Evolutionary conservation across 129 eudicot genomes (phyloP).

Genomic region (Oenanthe sinensis): DNA sequence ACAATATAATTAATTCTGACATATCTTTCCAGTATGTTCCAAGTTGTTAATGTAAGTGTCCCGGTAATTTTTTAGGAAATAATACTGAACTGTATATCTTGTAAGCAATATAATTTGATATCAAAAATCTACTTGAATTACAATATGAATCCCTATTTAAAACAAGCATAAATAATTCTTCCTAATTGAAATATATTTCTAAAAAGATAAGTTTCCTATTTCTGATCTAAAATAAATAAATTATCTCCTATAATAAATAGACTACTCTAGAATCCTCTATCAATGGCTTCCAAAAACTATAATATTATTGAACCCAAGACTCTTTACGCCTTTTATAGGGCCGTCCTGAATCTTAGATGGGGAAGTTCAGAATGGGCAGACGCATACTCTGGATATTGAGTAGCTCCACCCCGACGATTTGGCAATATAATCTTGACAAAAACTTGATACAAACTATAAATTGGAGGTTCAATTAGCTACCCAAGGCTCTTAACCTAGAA

Average conservation of each 20-base stretch:
- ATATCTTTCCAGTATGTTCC: not conserved
- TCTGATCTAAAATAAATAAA: not conserved
- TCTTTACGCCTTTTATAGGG: not conserved
- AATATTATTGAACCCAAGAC: not conserved
- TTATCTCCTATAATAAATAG: not conserved
- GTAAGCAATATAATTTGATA: not conserved
- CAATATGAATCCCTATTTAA: not conserved
- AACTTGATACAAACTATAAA: not conserved
- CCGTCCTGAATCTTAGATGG: not conserved
- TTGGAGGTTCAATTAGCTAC: not conserved
- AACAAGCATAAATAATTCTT: not conserved
- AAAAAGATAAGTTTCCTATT: not conserved
- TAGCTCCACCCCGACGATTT: not conserved
- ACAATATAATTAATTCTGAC: not conserved
- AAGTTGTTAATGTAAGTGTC: not conserved
- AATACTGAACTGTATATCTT: not conserved
- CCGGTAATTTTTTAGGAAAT: not conserved
- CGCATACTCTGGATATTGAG: not conserved
- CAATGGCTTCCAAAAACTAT: not conserved
- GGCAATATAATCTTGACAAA: not conserved
- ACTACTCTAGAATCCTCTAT: not conserved
- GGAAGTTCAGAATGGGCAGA: not conserved
- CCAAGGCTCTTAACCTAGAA: not conserved
- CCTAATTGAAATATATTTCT: not conserved
- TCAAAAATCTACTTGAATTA: not conserved